Base-by-base conservation (phyloP, 2,329 filamentous ascomycete species). In the Teratosphaeria pseudoeucalypti region DNA sequence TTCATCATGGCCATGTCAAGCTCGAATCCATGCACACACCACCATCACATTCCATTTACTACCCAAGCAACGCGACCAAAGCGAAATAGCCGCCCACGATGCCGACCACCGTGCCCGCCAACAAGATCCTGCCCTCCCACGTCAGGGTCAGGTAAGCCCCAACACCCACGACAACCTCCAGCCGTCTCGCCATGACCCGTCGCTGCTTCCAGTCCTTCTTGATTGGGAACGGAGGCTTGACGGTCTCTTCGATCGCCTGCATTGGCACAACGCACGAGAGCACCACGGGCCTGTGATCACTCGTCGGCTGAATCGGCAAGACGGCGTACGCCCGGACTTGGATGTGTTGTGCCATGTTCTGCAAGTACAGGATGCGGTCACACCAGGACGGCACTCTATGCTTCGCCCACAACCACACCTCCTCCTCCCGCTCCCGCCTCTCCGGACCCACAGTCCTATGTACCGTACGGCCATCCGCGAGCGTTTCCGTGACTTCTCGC, bases 321-420 rank as follows among this genome's bases (percentile, higher is more conserved):
- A 88, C 84, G 16, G 85, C 80, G 73, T 97, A 97, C 27, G 74
- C 77, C 32, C 81, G 75, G 2, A 84, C 78, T 27, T 76, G 73
- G 43, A 49, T 19, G n/a, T 90, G 79, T 81, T 75, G 66, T 10
- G 71, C 65, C 12, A 64, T 60, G 16, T 61, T 43, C 2, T 70
- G 68, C 2, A 92, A 78, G 73, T 85, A 97, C 23, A 97, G 77
- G 23, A 97, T 86, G 3, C 94, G 85, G 73, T 97, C 94, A 68
- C 91, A 96, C 94, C 92, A 97, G 68, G 87, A 86, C 1, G 94
- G 92, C 81, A 89, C 95, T 54, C 94, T 85, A 71, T 95, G 89
- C 60, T 79, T 78, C 7, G 91, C 89, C 82, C 91, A 96, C 34
- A 66, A 57, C 59, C 63, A 66, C 11, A 62, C 60, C n/a, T 29